Conservation (phyloP, 495 filamentous ascomycete species). For the Trichoderma parareesei region DNA sequence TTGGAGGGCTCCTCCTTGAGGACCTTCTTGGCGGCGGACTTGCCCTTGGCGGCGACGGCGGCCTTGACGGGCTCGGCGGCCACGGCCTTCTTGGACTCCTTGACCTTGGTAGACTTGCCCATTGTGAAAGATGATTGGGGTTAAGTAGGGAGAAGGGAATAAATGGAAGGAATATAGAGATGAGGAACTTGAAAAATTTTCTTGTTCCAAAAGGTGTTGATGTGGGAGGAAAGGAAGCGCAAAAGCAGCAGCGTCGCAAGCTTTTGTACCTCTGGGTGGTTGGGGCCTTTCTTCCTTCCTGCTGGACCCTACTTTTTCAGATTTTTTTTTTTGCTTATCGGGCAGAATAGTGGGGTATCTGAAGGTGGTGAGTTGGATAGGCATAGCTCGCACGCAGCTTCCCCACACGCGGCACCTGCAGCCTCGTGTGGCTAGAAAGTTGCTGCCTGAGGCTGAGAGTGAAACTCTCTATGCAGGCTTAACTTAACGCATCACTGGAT, state of each 20-base stretch:
- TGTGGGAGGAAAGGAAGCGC: conserved; percentile 14
- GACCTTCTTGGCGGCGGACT: conserved; percentile 30
- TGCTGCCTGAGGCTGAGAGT: background rate
- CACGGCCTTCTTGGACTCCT: conserved; percentile 9
- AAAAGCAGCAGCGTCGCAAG: conserved; percentile 10
- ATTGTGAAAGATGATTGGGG: conserved; percentile 29
- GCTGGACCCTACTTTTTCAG: conserved; percentile 17
- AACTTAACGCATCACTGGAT: background rate
- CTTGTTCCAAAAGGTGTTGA: conserved; percentile 8
- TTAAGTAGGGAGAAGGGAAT: conserved; percentile 13
- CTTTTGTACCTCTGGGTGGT: conserved; percentile 17
- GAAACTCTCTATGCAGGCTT: background rate
- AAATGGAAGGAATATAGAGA: conserved; percentile 16
- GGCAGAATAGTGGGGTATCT: conserved; percentile 22
- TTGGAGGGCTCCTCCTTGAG: conserved; percentile 35
- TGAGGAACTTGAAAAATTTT: conserved; percentile 17
- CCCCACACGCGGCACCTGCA: conserved; percentile 1
- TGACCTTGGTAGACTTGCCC: conserved; percentile 39
- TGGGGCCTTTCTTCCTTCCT: conserved; percentile 12
- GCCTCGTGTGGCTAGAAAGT: conserved; percentile 1
- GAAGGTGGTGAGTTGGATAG: conserved; percentile 20
- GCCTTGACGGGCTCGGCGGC: conserved; percentile 30
- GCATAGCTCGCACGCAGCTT: background rate
- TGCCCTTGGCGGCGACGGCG: conserved; percentile 32
- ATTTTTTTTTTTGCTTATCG: conserved; percentile 12